These are phyloP conservation scores for Prunus padus DNA, from an alignment of 306 rosid species.

Conservation along the genomic window DNA sequence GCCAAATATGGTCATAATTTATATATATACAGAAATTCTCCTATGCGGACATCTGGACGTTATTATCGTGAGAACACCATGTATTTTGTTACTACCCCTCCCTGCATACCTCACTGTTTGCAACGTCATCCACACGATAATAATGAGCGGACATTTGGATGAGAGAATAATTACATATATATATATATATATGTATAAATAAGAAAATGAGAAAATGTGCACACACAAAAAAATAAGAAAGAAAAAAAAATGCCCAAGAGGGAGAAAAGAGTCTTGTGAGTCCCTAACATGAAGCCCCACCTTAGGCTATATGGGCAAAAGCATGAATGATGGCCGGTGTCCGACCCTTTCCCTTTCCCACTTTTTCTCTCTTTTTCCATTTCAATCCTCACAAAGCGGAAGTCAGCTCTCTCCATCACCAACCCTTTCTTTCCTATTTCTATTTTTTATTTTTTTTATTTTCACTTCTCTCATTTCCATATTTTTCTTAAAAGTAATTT, in stretches of 20 bases:
- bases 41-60: too few species aligned
- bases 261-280: neutral
- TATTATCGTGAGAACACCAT: too few species aligned
- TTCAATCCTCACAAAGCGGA: constrained; percentile 55
- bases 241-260: neutral
- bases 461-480: neutral
- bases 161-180: too few species aligned
- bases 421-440: neutral
- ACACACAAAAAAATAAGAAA: neutral
- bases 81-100: too few species aligned
- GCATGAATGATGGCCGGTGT: constrained; percentile 51
- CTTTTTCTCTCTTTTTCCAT: constrained; percentile 23
- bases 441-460: neutral
- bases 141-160: too few species aligned
- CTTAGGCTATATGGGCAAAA: constrained; percentile 37
- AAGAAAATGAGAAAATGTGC: neutral
- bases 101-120: too few species aligned
- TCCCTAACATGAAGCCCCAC: constrained; percentile 41
- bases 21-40: too few species aligned
- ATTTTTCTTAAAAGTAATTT: constrained; percentile 2
- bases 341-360: constrained; percentile 37
- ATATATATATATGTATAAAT: too few species aligned
- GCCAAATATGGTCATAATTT: neutral
- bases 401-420: constrained; percentile 49
- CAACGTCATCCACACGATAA: too few species aligned